These are phyloP conservation scores for Cicer judaicum DNA, from an alignment of 306 rosid genomes.

Conservation along the genomic window DNA sequence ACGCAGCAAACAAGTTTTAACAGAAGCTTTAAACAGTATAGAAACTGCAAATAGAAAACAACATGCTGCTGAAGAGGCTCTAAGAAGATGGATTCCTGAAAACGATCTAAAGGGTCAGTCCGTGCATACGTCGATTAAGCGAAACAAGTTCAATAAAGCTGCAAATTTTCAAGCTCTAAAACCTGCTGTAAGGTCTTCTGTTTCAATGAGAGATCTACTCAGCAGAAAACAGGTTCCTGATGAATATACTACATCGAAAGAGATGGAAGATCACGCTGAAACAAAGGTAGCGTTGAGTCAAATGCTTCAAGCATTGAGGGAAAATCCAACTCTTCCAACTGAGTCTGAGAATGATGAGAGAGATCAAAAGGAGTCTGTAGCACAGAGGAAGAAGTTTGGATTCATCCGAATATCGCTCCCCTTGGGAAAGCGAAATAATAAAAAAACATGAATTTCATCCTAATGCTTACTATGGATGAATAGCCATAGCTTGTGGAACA, in stretches of 20 bases:
- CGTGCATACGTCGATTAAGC: slow-evolving; percentile 47
- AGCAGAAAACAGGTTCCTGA: slow-evolving; percentile 76
- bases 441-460: slow-evolving; percentile 56
- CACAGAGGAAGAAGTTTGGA: slow-evolving; percentile 83
- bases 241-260: slow-evolving; percentile 51
- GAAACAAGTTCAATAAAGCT: slow-evolving; percentile 47
- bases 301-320: slow-evolving; percentile 86
- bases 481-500: slow-evolving; percentile 22
- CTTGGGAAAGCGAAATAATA: slow-evolving; percentile 68
- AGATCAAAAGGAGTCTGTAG: slow-evolving; percentile 56
- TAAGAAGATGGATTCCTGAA: slow-evolving; percentile 71
- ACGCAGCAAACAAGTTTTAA: slow-evolving; percentile 69
- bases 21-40: slow-evolving; percentile 79
- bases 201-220: slow-evolving; percentile 91
- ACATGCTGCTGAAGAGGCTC: slow-evolving; percentile 72
- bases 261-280: slow-evolving; percentile 55
- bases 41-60: slow-evolving; percentile 82
- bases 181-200: slow-evolving; percentile 61
- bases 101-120: slow-evolving; percentile 49
- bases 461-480: slow-evolving; percentile 43
- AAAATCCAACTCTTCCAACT: slow-evolving; percentile 61
- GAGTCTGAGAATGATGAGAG: slow-evolving; percentile 61
- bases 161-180: slow-evolving; percentile 54
- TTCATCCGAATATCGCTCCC: slow-evolving; percentile 90
- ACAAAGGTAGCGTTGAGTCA: slow-evolving; percentile 87